Conservation (phyloP, 257 asterid genomes). For the Haberlea rhodopensis region DNA sequence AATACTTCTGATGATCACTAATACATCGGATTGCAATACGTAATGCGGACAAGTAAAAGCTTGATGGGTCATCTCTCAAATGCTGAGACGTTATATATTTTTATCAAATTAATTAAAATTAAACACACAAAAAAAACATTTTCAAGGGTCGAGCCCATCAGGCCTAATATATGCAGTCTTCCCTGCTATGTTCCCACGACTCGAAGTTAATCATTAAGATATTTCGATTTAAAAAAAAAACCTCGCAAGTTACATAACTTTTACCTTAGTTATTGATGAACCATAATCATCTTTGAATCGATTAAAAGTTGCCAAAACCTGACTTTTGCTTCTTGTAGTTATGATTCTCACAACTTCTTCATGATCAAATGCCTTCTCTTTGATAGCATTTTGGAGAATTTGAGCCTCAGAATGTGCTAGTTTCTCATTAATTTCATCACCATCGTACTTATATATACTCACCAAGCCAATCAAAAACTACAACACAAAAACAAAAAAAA, state of each 20-base stretch:
- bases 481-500: neutral
- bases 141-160: too few relatives aligned
- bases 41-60: slow-evolving; percentile 39
- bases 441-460: slow-evolving; percentile 56
- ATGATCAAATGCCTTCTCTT: slow-evolving; percentile 40
- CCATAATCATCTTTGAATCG: slow-evolving; percentile 59
- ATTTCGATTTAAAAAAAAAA: too few relatives aligned
- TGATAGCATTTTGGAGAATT: slow-evolving; percentile 40
- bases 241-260: too few relatives aligned
- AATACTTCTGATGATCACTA: slow-evolving; percentile 57
- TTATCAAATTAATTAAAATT: too few relatives aligned
- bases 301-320: slow-evolving; percentile 61
- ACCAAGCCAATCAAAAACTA: slow-evolving; percentile 65
- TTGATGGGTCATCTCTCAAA: slow-evolving; percentile 44
- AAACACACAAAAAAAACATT: too few relatives aligned
- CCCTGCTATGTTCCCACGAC: too few relatives aligned
- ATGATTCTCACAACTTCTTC: slow-evolving; percentile 67
- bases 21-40: slow-evolving; percentile 56
- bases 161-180: too few relatives aligned
- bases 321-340: slow-evolving; percentile 72
- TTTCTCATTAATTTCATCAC: slow-evolving; percentile 47
- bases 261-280: slow-evolving; percentile 70
- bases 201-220: too few relatives aligned
- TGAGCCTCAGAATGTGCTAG: slow-evolving; percentile 59
- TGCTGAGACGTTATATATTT: slow-evolving; percentile 40